Evolutionary conservation across 352 stramenopile species (phyloP).

Genomic region (Phytophthora sojae): DNA sequence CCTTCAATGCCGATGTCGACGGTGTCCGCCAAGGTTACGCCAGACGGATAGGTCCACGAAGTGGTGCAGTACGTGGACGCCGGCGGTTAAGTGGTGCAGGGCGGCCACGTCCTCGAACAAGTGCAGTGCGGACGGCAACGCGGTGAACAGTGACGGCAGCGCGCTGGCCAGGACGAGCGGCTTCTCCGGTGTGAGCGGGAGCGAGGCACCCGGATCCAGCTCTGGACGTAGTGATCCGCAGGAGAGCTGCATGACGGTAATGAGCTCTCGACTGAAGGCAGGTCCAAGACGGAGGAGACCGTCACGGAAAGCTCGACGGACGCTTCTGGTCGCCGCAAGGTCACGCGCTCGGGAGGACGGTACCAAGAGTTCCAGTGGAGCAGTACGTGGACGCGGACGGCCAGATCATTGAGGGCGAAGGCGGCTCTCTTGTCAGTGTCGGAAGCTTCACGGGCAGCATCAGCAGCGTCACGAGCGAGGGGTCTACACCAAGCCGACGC

Average conservation of each 20-base stretch:
- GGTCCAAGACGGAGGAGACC: neutral
- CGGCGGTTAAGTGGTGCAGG: conserved; percentile 20
- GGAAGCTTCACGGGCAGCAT: conserved; percentile 32
- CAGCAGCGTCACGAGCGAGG: conserved; percentile 33
- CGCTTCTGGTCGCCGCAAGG: conserved; percentile 8
- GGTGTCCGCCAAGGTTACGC: no score
- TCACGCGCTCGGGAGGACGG: conserved; percentile 30
- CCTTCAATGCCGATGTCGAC: no score
- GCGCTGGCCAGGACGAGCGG: conserved; percentile 7
- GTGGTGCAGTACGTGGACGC: conserved; percentile 31
- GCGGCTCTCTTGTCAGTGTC: conserved; percentile 4
- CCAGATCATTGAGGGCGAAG: conserved; percentile 15
- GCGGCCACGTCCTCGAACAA: conserved; percentile 26
- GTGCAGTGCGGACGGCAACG: conserved; percentile 33
- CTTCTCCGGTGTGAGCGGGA: conserved; percentile 6
- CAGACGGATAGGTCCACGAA: conserved; percentile 30
- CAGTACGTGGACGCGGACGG: conserved; percentile 26
- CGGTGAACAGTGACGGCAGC: conserved; percentile 24
- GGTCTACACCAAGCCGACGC: conserved; percentile 23
- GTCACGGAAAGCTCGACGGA: neutral
- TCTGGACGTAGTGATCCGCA: conserved; percentile 18
- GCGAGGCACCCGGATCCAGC: conserved; percentile 4
- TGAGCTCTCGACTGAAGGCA: conserved; percentile 9
- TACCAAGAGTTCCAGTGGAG: conserved; percentile 16
- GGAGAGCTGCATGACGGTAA: conserved; percentile 22